Conservation (phyloP, 2,329 filamentous ascomycete genomes). For the Didymosphaeria variabile region DNA sequence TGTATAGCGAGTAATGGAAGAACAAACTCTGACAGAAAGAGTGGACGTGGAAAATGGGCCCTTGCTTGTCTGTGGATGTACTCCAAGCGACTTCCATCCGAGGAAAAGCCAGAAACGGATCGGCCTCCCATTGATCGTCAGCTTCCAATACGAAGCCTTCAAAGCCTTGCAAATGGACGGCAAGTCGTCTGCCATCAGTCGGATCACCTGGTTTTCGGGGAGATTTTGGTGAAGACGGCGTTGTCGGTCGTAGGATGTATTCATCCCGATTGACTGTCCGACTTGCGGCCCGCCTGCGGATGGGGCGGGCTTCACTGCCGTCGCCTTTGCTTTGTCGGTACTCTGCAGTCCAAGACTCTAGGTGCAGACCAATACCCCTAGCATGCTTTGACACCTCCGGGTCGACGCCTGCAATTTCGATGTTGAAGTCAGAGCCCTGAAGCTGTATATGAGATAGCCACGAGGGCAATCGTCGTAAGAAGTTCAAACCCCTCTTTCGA, state of each 20-base stretch:
- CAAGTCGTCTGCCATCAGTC: constrained; percentile 82
- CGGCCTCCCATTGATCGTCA: constrained; percentile 81
- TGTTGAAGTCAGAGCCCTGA: constrained; percentile 86
- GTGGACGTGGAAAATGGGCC: constrained; percentile 87
- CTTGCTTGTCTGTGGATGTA: constrained; percentile 85
- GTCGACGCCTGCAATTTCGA: constrained; percentile 91
- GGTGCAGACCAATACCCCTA: constrained; percentile 82
- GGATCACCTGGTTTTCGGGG: constrained; percentile 58
- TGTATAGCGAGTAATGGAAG: constrained; percentile 90
- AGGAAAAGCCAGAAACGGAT: constrained; percentile 87
- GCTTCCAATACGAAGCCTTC: constrained; percentile 93
- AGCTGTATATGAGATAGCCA: constrained; percentile 88
- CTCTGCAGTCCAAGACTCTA: constrained; percentile 87
- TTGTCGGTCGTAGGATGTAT: constrained; percentile 64
- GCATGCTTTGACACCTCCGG: constrained; percentile 81
- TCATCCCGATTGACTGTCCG: constrained; percentile 68
- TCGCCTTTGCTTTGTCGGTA: constrained; percentile 86
- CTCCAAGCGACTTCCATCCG: constrained; percentile 87
- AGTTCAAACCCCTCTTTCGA: constrained; percentile 60
- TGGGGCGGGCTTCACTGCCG: constrained; percentile 64
- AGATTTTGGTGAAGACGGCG: constrained; percentile 58
- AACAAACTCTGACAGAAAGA: constrained; percentile 81
- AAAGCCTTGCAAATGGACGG: constrained; percentile 81
- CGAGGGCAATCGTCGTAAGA: constrained; percentile 78
- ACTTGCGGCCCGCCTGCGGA: constrained; percentile 77